Evolutionary conservation across 768 basidiomycete genomes (phyloP), one percentile per base, ranked within the genome.

Genomic region (Boletellus ananiceps): DNA sequence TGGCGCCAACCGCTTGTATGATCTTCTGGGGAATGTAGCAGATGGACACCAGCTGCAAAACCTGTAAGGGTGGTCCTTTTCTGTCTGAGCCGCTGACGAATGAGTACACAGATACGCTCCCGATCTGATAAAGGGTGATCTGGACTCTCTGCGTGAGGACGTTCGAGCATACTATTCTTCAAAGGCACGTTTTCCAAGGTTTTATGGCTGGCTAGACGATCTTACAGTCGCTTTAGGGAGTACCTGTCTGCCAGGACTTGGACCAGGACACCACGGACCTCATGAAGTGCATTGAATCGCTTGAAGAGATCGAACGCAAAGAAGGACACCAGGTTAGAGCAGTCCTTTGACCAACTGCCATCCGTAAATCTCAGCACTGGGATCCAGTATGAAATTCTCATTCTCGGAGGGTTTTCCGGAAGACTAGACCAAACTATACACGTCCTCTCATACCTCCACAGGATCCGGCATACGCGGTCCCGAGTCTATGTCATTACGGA

Each of bases 391-490:
- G 81, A 86, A 42, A 74, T 89, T 19, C 68, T 97, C 40, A 68
- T 99, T 29, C 77, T 95, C 2, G 94, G 96, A 5, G 94, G 96
- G 0, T 72, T 99, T 2, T 78, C 88, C 5, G 96, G 96, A 0
- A 82, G 96, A 23, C 73, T 99, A 4, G 96, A 99, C 66, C 96
- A 99, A 60, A 96, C 93, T 0, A 74, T 94, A 4, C 93, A 96
- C 60, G 86, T 90, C 0, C 76, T 99, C 11, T 88, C 93, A 2
- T 79, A 85, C 41, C 69, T 98, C 1, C 81, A 93, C 68, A 92
- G 92, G 64, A 71, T 94, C 18, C 81, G 89, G 38, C 78, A 74
- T 57, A 67, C 48, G 18, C 74, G 83, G 27, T 63, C 77, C 9
- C 74, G 74, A 18, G 78, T 86, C 3, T 94, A 83, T 63, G 89